Evolutionary conservation across 352 stramenopile genomes (phyloP), one percentile per base, ranked within the genome.

Genomic region (Globisporangium echinulatum): DNA sequence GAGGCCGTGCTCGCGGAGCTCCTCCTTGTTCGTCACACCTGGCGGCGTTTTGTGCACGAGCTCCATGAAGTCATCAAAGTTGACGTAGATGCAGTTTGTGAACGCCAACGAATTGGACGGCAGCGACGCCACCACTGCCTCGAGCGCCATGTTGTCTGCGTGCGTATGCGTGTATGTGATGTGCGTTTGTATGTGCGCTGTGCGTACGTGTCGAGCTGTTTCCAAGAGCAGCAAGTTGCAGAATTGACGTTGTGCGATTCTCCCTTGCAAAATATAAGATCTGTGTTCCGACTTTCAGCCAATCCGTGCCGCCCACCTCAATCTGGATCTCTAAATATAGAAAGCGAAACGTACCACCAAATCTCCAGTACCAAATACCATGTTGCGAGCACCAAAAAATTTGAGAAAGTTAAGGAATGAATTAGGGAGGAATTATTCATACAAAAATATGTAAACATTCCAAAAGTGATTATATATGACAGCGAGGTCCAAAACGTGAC

Each of bases 51-150:
- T 66, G 46, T 72, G 72, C 48, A 91, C 77, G 51, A 94, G 71
- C 51, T 70, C 64, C 61, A 83, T 74, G 62, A 94, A 92, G 61
- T 92, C 82, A 19, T 92, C 77, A 47, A 76, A 55, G 63, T 87
- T 72, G 39, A 92, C 69, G 56, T 93, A 94, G 14, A 94, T 67
- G 66, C 80, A 78, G 74, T 94, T 94, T 56, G 81, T 91, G 69
- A 88, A 91, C 56, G 81, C 85, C 14, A 89, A 72, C 43, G 82
- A 87, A 63, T 94, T 92, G 69, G 67, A 75, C 36, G 85, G 81
- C 14, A 94, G 73, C 0, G 72, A 72, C 58, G 82, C 75, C n/a
- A 90, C 81, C 4, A 74, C 63, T 38, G 66, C 74, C 61, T 87
- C 77, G 62, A 90, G 66, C 61, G 74, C 54, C 79, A 90, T 90